Percentiles rank a stretch among this genome's conserved stretches.
These are phyloP conservation scores for Aspergillus indologenus DNA, from an alignment of 495 filamentous ascomycete species.

Conservation along the genomic window DNA sequence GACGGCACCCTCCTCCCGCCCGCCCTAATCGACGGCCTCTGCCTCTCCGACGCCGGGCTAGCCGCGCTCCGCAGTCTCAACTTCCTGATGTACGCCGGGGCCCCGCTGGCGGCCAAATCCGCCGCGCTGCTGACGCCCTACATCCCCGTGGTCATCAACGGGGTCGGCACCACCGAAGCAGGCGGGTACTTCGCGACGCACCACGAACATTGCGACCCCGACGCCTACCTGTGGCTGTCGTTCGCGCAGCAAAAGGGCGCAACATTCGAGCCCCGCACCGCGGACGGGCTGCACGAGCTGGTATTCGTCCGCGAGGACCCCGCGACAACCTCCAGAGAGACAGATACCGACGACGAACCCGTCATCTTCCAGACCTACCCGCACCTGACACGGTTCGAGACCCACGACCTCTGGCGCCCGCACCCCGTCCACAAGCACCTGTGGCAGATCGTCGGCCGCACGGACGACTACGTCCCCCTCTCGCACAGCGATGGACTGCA, in stretches of 20 bases:
- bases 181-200: constrained; percentile 24
- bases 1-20: constrained; percentile 17
- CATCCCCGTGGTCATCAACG: constrained; percentile 7
- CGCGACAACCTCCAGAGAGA: constrained; percentile 4
- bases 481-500: constrained; percentile 24
- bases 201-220: constrained; percentile 16
- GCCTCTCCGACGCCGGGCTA: constrained; percentile 15
- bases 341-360: too few relatives aligned
- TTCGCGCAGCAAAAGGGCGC: constrained; percentile 20
- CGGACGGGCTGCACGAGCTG: constrained; percentile 24
- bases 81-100: constrained; percentile 26
- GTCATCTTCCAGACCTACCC: constrained; percentile 28
- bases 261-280: constrained; percentile 15
- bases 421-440: constrained; percentile 21
- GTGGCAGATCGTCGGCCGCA: constrained; percentile 26
- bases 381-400: constrained; percentile 20
- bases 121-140: constrained; percentile 19
- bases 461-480: constrained; percentile 27
- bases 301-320: constrained; percentile 24
- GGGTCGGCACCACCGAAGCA: constrained; percentile 27
- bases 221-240: constrained; percentile 24
- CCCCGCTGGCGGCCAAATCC: constrained; percentile 19
- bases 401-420: constrained; percentile 28
- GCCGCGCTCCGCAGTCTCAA: constrained; percentile 20
- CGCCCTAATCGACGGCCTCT: constrained; percentile 17